phyloP scores from a whole-genome alignment of 1,284 basidiomycete genomes.

The Puccinia novopanici region DNA sequence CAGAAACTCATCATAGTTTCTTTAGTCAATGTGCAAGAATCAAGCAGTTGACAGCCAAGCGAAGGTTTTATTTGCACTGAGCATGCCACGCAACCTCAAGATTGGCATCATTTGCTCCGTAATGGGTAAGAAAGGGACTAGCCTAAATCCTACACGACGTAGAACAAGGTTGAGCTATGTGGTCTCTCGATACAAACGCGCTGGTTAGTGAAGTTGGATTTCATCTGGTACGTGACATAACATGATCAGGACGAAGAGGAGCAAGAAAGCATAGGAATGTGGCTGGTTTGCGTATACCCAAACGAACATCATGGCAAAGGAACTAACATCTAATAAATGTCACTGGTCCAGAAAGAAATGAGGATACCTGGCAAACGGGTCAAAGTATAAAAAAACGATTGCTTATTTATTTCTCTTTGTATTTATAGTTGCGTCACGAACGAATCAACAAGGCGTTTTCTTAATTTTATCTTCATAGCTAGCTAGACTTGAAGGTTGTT shows the following conservation, averaged over 20 bases:
- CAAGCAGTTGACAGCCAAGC: too few species aligned
- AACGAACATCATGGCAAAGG: background rate
- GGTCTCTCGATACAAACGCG: too few species aligned
- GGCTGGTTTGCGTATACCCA: background rate
- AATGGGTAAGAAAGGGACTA: too few species aligned
- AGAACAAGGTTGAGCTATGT: too few species aligned
- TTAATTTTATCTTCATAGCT: conserved; percentile 5
- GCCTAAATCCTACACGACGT: too few species aligned
- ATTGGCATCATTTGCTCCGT: too few species aligned
- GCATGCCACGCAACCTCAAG: too few species aligned
- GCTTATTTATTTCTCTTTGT: conserved; percentile 20
- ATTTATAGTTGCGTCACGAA: conserved; percentile 20
- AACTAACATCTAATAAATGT: background rate
- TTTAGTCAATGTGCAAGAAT: too few species aligned
- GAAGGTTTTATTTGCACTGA: too few species aligned
- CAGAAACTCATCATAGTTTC: too few species aligned
- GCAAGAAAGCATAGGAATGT: background rate
- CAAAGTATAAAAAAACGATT: conserved; percentile 4
- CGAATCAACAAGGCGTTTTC: conserved; percentile 23
- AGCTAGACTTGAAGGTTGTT: background rate
- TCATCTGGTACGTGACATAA: background rate
- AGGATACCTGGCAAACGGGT: background rate
- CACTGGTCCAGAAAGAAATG: background rate
- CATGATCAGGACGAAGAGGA: background rate
- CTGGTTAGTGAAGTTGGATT: background rate